A percentile compares a stretch with the other conserved stretches of the same genome.
Conservation (phyloP, 2,329 filamentous ascomycete genomes). For the Arthrinium puccinioides region DNA sequence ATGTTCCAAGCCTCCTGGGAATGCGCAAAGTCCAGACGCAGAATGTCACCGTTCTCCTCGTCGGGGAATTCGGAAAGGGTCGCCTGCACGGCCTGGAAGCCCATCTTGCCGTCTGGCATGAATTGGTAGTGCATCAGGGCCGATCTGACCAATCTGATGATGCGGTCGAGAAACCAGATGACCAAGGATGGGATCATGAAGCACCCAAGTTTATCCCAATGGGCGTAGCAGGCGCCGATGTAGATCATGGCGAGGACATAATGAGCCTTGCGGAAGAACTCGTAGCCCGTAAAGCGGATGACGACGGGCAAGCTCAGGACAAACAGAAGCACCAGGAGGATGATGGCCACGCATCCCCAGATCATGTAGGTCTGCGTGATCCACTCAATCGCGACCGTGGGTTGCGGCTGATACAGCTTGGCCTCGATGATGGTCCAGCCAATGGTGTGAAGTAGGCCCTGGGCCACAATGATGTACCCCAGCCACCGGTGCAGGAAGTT, state of each 20-base stretch:
- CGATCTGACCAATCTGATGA: slow-evolving; percentile 49
- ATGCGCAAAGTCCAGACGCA: slow-evolving; percentile 60
- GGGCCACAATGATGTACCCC: slow-evolving; percentile 64
- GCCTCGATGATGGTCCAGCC: slow-evolving; percentile 63
- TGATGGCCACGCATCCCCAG: slow-evolving; percentile 65
- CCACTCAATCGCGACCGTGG: slow-evolving; percentile 46
- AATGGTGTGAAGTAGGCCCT: slow-evolving; percentile 62
- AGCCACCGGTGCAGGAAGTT: slow-evolving; percentile 73
- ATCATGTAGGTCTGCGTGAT: slow-evolving; percentile 62
- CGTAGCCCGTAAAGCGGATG: slow-evolving; percentile 64
- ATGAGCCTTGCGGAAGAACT: slow-evolving; percentile 69
- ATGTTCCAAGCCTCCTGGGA: slow-evolving; percentile 53
- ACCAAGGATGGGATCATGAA: slow-evolving; percentile 61
- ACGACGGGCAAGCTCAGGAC: slow-evolving; percentile 50
- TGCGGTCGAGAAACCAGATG: slow-evolving; percentile 59
- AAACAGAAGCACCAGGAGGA: slow-evolving; percentile 54
- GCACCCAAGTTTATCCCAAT: slow-evolving; percentile 62
- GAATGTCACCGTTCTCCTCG: slow-evolving; percentile 49
- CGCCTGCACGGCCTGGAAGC: slow-evolving; percentile 48
- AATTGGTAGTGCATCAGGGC: slow-evolving; percentile 54
- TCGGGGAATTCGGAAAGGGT: slow-evolving; percentile 46
- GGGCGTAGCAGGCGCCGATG: slow-evolving; percentile 67
- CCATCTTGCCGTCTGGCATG: slow-evolving; percentile 33
- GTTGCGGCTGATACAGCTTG: slow-evolving; percentile 65
- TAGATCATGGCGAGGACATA: slow-evolving; percentile 69